A percentile compares a stretch with the other conserved stretches of the same genome.
Evolutionary conservation across 768 basidiomycete species (phyloP).

Genomic region (Pleurotus sapidus): DNA sequence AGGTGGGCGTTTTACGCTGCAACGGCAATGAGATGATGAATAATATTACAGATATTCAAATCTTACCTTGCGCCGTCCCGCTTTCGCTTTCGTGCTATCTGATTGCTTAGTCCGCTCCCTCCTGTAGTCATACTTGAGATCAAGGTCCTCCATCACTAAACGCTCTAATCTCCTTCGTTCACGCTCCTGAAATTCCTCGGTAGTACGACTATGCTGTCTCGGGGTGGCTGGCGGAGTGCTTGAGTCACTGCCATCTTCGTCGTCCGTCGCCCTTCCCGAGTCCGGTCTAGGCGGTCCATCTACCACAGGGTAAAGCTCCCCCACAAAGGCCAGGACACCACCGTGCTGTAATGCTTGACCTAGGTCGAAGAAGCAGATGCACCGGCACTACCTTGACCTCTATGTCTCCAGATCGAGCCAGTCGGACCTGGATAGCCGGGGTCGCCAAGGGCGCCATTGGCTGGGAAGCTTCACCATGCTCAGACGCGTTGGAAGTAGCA

Average conservation of each 20-base stretch:
- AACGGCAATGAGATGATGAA: slow-evolving; percentile 1
- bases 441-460: neutral
- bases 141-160: slow-evolving; percentile 56
- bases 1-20: slow-evolving; percentile 6
- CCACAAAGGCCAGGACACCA: slow-evolving; percentile 45
- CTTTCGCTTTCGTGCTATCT: too few species aligned
- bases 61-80: too few species aligned
- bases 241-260: slow-evolving; percentile 27
- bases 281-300: neutral
- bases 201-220: slow-evolving; percentile 9
- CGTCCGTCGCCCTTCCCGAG: slow-evolving; percentile 10
- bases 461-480: neutral
- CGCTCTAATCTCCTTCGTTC: slow-evolving; percentile 43
- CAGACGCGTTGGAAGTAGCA: neutral
- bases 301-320: slow-evolving; percentile 25
- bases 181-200: slow-evolving; percentile 23
- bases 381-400: slow-evolving; percentile 55
- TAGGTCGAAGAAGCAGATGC: slow-evolving; percentile 79
- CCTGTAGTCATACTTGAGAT: slow-evolving; percentile 36
- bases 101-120: too few species aligned
- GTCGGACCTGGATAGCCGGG: neutral
- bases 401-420: neutral
- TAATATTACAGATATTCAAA: too few species aligned
- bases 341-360: slow-evolving; percentile 35
- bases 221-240: slow-evolving; percentile 36